Conservation (phyloP, 306 rosid species). For the Argentina anserina region DNA sequence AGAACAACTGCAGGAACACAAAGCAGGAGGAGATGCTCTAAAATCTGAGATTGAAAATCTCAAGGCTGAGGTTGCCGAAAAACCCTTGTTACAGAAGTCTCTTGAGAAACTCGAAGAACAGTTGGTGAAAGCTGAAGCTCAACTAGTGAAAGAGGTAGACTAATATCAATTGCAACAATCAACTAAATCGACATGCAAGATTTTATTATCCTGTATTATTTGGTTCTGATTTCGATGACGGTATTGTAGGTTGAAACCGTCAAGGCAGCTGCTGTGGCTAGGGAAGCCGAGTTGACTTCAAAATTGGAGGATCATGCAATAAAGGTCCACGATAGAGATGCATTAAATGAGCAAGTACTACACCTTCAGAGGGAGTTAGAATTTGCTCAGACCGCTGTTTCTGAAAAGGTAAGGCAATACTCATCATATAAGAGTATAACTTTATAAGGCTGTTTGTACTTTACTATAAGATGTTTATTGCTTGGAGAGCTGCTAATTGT, state of each 20-base stretch:
- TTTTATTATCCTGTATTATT: background rate
- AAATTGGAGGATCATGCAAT: conserved; percentile 57
- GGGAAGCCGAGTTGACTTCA: conserved; percentile 58
- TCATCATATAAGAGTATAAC: background rate
- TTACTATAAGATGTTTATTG: background rate
- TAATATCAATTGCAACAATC: conserved; percentile 11
- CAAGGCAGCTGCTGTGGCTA: conserved; percentile 48
- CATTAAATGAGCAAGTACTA: conserved; percentile 50
- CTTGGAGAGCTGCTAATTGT: background rate
- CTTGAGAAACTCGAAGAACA: conserved; percentile 60
- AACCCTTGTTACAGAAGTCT: conserved; percentile 50
- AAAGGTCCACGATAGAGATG: conserved; percentile 45
- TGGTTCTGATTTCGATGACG: conserved; percentile 25
- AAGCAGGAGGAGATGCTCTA: conserved; percentile 50
- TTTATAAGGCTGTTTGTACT: background rate
- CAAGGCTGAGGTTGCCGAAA: conserved; percentile 59
- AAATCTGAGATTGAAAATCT: conserved; percentile 61
- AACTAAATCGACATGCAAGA: background rate
- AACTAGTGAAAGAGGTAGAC: conserved; percentile 64
- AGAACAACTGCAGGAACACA: conserved; percentile 61
- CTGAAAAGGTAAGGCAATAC: conserved; percentile 52
- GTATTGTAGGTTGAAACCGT: conserved; percentile 54
- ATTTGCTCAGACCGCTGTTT: conserved; percentile 42
- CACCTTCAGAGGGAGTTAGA: conserved; percentile 70
- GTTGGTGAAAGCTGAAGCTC: conserved; percentile 56